Conservation (phyloP, 2,329 filamentous ascomycete species). For the Hymenoscyphus fructigenus region DNA sequence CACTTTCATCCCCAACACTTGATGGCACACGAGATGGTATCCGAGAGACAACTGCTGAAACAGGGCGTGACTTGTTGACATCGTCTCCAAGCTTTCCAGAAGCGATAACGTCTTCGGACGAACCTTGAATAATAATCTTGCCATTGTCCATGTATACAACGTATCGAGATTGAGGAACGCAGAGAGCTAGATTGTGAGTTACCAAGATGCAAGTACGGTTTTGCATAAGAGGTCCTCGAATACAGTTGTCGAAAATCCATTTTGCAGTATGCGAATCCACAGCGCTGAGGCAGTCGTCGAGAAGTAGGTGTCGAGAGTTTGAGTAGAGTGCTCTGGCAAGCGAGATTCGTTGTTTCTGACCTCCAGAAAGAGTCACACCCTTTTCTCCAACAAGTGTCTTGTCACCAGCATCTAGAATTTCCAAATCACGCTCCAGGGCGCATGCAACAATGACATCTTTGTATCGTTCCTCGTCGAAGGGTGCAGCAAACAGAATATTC, state of each 20-base stretch:
- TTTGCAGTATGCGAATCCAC: slow-evolving; percentile 97
- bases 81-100: slow-evolving; percentile 91
- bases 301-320: slow-evolving; percentile 82
- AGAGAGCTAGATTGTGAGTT: slow-evolving; percentile 91
- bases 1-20: slow-evolving; percentile 64
- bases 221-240: slow-evolving; percentile 85
- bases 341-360: slow-evolving; percentile 96
- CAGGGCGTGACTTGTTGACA: slow-evolving; percentile 69
- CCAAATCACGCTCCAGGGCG: slow-evolving; percentile 83
- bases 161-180: slow-evolving; percentile 75
- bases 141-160: slow-evolving; percentile 89
- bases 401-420: slow-evolving; percentile 90
- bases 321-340: slow-evolving; percentile 97
- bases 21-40: slow-evolving; percentile 78
- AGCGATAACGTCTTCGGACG: slow-evolving; percentile 72
- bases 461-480: slow-evolving; percentile 79
- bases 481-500: slow-evolving; percentile 88
- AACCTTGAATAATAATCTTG: slow-evolving; percentile 73
- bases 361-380: slow-evolving; percentile 92
- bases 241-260: slow-evolving; percentile 94
- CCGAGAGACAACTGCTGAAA: slow-evolving; percentile 68
- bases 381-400: slow-evolving; percentile 95
- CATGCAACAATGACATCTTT: slow-evolving; percentile 86
- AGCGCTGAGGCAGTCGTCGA: slow-evolving; percentile 94
- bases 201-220: slow-evolving; percentile 90